A percentile compares a stretch with the other conserved stretches of the same genome.
These are phyloP conservation scores for Geotrichum candidum DNA, from an alignment of 1,139 yeast genomes.

Conservation along the genomic window DNA sequence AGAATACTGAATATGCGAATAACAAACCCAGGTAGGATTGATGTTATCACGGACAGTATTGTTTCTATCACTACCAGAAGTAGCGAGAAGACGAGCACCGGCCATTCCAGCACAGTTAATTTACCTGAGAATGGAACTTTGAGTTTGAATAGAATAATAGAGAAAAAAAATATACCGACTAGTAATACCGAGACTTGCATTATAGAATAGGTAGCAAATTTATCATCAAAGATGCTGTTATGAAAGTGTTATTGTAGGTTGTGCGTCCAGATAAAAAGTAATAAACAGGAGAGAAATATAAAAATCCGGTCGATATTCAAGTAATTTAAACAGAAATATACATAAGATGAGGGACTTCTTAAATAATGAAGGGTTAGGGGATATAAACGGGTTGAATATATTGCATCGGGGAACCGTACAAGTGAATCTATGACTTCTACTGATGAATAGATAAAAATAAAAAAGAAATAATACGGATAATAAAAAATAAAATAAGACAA, in stretches of 20 bases:
- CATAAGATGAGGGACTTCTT: background rate
- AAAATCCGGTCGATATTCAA: background rate
- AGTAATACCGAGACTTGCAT: slow-evolving; percentile 1
- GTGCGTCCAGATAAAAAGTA: background rate
- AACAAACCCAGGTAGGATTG: slow-evolving; percentile 30
- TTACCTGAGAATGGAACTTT: slow-evolving; percentile 29
- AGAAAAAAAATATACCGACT: background rate
- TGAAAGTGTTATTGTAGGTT: background rate
- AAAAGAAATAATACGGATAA: background rate
- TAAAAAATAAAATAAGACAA: no score
- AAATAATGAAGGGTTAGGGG: background rate
- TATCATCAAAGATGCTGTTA: background rate
- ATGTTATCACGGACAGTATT: slow-evolving; percentile 31
- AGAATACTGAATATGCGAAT: slow-evolving; percentile 28
- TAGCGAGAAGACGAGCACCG: slow-evolving; percentile 31
- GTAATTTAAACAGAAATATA: background rate
- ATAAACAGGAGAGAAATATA: background rate
- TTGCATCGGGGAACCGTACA: background rate
- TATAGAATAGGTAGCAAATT: background rate
- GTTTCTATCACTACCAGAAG: slow-evolving; percentile 32
- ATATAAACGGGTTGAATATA: background rate
- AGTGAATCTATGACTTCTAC: background rate
- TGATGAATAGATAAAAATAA: background rate
- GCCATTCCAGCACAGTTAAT: slow-evolving; percentile 31
- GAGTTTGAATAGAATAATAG: slow-evolving; percentile 20